Evolutionary conservation across 2,329 filamentous ascomycete genomes (phyloP), one percentile per base, ranked within the genome.

Genomic region (Fusarium poae): DNA sequence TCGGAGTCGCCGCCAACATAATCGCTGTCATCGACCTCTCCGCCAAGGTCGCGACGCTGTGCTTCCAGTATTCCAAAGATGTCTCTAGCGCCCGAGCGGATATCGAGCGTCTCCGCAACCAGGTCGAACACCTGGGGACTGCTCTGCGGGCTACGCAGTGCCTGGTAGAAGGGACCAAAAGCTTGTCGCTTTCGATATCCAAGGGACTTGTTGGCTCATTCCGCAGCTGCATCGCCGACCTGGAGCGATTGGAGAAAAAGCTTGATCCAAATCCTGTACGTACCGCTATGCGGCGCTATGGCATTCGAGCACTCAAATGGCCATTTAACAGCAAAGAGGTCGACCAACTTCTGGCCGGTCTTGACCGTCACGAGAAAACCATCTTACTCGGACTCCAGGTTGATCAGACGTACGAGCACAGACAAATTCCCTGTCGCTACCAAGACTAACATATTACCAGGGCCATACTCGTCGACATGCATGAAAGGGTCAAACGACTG

Each of bases 281-380:
- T 5, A 42, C 35, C 13, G 42, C 5, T 2, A 67, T 62, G 57
- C 30, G 65, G 3, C 65, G 57, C 9, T 49, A 56, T 18, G 61
- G 60, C 1, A 0, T 65, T 29, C 65, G 62, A 27, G 53, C 53
- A 6, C 25, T 67, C 6, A 65, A 58, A 23, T 67, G 65, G 65
- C 65, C 62, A 2, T 67, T 65, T 6, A 30, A 57, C 2, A 62
- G 53, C 40, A 58, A 57, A 4, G 62, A 67, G 8, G 18, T 67
- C 2, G 35, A 48, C 7, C 35, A 16, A 5, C 21, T 67, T 15
- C 15, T 62, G 2, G 21, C 18, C 6, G 11, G 6, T 4, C 34
- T 67, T 16, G 39, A 53, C 1, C 12, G 40, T 1, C 35, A 53
- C 10, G 43, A 29, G 11, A 15, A 39, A 11, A 49, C 21, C 0